A percentile compares a stretch with the other conserved stretches of the same genome.
These are phyloP conservation scores for Solanum sejunctum DNA, from an alignment of 257 asterid genomes.

Conservation along the genomic window DNA sequence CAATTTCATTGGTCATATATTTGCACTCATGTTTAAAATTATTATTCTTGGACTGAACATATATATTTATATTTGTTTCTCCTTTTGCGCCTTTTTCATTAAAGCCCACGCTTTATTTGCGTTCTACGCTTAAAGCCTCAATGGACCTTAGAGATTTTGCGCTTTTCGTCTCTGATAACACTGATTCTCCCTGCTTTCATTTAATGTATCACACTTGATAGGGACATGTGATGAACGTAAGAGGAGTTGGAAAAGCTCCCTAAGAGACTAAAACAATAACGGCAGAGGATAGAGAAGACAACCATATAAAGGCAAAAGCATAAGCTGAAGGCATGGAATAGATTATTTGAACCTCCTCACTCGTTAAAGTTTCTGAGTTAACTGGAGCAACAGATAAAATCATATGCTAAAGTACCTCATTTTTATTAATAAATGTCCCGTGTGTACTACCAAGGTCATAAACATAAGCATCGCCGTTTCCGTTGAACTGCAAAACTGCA, in stretches of 20 bases:
- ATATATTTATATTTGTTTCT: too few species aligned
- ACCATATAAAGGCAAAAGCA: neutral
- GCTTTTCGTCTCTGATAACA: too few species aligned
- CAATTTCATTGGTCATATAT: too few species aligned
- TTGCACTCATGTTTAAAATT: too few species aligned
- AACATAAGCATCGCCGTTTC: constrained; percentile 58
- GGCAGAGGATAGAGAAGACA: neutral
- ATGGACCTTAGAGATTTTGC: too few species aligned
- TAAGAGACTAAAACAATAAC: neutral
- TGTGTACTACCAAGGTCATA: constrained; percentile 95
- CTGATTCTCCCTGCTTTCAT: neutral
- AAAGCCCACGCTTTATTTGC: too few species aligned
- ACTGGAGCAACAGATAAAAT: neutral
- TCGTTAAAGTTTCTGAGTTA: neutral
- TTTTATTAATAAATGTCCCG: constrained; percentile 85
- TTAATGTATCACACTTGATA: neutral
- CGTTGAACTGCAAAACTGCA: constrained; percentile 86
- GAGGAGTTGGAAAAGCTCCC: neutral
- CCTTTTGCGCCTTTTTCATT: too few species aligned
- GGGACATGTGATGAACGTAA: neutral
- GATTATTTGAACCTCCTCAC: neutral
- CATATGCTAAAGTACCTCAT: constrained; percentile 34
- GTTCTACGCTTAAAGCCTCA: too few species aligned
- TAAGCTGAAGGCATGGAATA: neutral
- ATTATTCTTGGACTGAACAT: too few species aligned